These are phyloP conservation scores for Geotrichum ghanense DNA, from an alignment of 805 yeast genomes.

Conservation along the genomic window DNA sequence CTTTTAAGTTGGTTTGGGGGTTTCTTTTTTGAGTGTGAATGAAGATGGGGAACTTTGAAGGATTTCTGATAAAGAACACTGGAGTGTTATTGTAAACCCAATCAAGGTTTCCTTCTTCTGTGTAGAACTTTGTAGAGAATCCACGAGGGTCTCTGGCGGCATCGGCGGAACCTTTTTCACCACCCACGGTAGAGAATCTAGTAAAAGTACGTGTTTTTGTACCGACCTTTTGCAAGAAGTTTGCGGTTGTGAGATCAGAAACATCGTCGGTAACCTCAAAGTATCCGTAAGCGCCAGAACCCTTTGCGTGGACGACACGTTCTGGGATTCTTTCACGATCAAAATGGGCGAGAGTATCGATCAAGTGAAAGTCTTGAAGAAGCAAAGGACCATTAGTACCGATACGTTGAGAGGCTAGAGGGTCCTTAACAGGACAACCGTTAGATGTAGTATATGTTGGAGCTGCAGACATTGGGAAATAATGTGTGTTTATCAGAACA, in stretches of 20 bases:
- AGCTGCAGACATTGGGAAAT: constrained; percentile 1
- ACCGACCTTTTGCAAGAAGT: constrained; percentile 61
- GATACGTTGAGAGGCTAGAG: constrained; percentile 42
- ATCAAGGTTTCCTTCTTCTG: constrained; percentile 58
- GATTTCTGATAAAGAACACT: constrained; percentile 52
- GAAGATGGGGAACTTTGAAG: constrained; percentile 50
- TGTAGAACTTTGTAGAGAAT: constrained; percentile 51
- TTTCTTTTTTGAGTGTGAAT: constrained; percentile 63
- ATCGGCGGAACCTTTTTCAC: constrained; percentile 57
- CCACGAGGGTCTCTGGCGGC: constrained; percentile 64
- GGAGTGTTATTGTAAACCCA: constrained; percentile 71
- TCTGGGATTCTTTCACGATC: constrained; percentile 58
- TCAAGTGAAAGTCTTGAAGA: constrained; percentile 45
- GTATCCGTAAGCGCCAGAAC: constrained; percentile 50
- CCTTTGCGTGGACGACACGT: constrained; percentile 59
- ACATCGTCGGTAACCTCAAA: constrained; percentile 50
- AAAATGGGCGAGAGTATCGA: constrained; percentile 47
- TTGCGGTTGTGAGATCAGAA: constrained; percentile 35
- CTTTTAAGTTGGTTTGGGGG: constrained; percentile 51
- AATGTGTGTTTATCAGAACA: no score
- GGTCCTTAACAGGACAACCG: constrained; percentile 46
- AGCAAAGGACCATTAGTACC: constrained; percentile 48
- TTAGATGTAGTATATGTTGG: constrained; percentile 35
- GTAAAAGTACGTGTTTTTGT: constrained; percentile 59
- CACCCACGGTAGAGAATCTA: constrained; percentile 59